Conservation (phyloP, 1,139 yeast species). For the Neolecta irregularis region DNA sequence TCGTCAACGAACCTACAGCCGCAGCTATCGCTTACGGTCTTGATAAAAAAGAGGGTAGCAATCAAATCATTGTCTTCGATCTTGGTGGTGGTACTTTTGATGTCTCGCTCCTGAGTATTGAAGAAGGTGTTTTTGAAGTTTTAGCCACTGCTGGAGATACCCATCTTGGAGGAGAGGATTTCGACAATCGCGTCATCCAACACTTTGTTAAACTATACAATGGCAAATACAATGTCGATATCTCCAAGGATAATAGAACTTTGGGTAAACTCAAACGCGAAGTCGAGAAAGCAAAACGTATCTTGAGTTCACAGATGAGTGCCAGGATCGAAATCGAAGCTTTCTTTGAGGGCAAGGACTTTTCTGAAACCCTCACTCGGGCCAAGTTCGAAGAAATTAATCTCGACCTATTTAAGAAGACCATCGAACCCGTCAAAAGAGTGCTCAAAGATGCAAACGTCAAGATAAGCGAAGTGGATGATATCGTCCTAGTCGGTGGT, state of each 20-base stretch:
- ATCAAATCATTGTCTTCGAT: conserved; percentile 80
- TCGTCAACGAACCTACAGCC: conserved; percentile 95
- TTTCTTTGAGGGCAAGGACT: conserved; percentile 87
- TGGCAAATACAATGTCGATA: conserved; percentile 73
- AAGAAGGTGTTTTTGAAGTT: conserved; percentile 90
- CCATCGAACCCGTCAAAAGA: conserved; percentile 85
- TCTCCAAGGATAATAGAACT: conserved; percentile 60
- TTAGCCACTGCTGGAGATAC: conserved; percentile 93
- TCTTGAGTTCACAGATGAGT: conserved; percentile 78
- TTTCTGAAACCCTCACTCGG: conserved; percentile 80
- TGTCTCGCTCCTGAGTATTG: conserved; percentile 75
- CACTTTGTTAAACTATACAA: conserved; percentile 74
- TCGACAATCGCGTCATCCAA: conserved; percentile 76
- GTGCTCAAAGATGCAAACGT: conserved; percentile 81
- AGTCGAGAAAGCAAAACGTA: conserved; percentile 93
- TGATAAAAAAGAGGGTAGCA: conserved; percentile 65
- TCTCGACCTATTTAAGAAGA: conserved; percentile 71
- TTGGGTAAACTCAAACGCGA: conserved; percentile 84
- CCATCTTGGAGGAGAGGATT: conserved; percentile 95
- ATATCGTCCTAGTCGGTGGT: conserved; percentile 91
- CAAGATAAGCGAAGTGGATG: conserved; percentile 70
- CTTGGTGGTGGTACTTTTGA: conserved; percentile 92
- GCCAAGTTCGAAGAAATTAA: conserved; percentile 92
- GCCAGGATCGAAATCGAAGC: conserved; percentile 90
- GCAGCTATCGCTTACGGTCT: conserved; percentile 97